Evolutionary conservation across 129 eudicot species (phyloP), one percentile per base, ranked within the genome.

Genomic region (Scalesia atractyloides): DNA sequence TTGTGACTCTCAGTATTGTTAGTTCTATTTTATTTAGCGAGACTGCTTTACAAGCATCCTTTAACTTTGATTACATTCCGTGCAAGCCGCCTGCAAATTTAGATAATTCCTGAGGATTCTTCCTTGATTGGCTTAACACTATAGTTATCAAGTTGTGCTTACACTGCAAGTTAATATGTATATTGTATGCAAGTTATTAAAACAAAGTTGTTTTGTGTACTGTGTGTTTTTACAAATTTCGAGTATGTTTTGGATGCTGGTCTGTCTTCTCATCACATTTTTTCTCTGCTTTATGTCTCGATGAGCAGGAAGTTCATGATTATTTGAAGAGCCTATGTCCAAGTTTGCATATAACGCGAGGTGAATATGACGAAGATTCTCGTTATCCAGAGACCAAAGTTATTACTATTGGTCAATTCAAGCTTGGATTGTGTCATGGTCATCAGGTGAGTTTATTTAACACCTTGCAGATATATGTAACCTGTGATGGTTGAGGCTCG

Each of bases 381-480:
- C 96, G 96, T 15, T 94, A 90, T 67, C 96, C 97, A n/a, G 97
- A 90, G 77, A 90, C 96, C 57, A 94, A 94, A 82, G 88, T 93
- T 26, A 80, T 90, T 36, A 94, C 97, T 37, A 90, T 94, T 84
- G 99, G 99, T 20, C 99, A 94, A 80, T 94, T 94, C 73, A 94
- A 90, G 88, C 90, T 94, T 77, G 99, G 99, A 70, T 53, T 94
- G 49, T 90, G 97, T 80, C 99, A 94, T 81, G 99, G 99, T 70
- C 99, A 94, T 76, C 99, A 94, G 99, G 99, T 94, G 61, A 69
- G 66, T 76, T 36, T 13, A 19, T 10, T 64, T 63, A 37, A 3
- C 7, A 26, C 65, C 41, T 24, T 59, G 36, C 18, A 59, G 5
- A 12, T 24, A 1, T 24, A 5, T 26, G 30, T 18, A 1, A 5